phyloP scores from a whole-genome alignment of 495 filamentous ascomycete genomes.

The Xylaria flabelliformis region DNA sequence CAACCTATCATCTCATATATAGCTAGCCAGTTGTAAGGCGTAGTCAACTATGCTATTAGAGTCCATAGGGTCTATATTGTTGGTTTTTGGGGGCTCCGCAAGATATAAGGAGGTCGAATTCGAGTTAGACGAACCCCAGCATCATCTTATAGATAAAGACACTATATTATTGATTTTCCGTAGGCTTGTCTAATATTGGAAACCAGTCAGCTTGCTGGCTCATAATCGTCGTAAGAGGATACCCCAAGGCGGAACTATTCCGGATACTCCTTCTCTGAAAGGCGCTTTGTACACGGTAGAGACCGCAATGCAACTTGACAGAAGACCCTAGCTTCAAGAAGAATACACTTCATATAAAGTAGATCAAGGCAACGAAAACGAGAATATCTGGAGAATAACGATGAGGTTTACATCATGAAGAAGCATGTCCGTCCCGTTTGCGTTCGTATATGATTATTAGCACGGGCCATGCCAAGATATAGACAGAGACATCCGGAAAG shows the following conservation, averaged over 20 bases:
- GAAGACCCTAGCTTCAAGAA: not conserved
- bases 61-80: not conserved
- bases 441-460: not conserved
- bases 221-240: not conserved
- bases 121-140: not conserved
- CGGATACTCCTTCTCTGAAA: not conserved
- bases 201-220: not conserved
- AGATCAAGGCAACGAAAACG: not conserved
- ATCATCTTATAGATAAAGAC: not conserved
- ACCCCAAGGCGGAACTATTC: not conserved
- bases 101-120: not conserved
- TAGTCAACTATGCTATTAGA: not conserved
- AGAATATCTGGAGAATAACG: not conserved
- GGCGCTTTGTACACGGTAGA: not conserved
- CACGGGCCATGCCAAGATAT: slow-evolving; percentile 9
- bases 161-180: not conserved
- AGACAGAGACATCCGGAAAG: not conserved
- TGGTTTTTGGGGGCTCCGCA: not conserved
- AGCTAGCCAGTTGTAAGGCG: not conserved
- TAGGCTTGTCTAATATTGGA: not conserved
- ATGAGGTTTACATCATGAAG: not conserved
- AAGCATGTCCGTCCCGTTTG: not conserved
- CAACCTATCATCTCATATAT: not conserved
- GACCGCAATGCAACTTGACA: not conserved
- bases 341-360: not conserved